phyloP scores from a whole-genome alignment of 139 green algal genomes.

The Chlamydomonas sphaeroides region DNA sequence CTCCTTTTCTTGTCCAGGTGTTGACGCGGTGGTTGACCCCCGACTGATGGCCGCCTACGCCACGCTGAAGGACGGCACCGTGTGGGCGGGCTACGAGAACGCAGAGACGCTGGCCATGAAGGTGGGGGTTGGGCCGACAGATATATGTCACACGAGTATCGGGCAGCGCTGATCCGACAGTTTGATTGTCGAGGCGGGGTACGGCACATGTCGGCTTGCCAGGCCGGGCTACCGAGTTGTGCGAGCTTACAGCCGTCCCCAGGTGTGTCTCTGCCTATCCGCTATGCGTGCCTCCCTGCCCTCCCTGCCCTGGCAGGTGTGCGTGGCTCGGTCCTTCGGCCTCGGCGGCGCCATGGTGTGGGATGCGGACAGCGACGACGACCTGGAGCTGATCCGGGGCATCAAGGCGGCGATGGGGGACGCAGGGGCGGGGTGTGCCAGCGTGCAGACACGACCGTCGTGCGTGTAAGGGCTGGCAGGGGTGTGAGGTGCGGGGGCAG shows the following conservation, averaged over 20 bases:
- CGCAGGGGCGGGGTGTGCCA: not conserved
- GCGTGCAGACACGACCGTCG: not conserved
- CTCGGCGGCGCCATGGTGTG: not conserved
- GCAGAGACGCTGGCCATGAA: not conserved
- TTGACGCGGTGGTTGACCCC: not conserved
- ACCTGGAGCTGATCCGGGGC: not conserved
- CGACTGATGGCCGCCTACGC: not conserved
- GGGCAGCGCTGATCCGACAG: no score
- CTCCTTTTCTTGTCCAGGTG: no score
- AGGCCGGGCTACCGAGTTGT: no score
- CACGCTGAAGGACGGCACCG: not conserved
- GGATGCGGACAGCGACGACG: not conserved
- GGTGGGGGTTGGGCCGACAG: not conserved
- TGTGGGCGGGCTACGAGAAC: not conserved
- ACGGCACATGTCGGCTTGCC: no score
- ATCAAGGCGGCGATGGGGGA: not conserved
- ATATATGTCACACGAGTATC: no score
- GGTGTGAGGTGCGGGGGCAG: no score
- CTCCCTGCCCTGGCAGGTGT: not conserved
- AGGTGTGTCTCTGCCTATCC: no score
- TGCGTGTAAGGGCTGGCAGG: not conserved
- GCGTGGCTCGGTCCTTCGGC: not conserved
- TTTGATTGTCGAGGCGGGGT: no score
- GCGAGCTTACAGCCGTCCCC: no score
- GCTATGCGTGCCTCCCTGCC: no score